Percentiles rank a stretch among this genome's conserved stretches.
Conservation (phyloP, 169 alveolate genomes). For the Plasmodium vinckei region DNA sequence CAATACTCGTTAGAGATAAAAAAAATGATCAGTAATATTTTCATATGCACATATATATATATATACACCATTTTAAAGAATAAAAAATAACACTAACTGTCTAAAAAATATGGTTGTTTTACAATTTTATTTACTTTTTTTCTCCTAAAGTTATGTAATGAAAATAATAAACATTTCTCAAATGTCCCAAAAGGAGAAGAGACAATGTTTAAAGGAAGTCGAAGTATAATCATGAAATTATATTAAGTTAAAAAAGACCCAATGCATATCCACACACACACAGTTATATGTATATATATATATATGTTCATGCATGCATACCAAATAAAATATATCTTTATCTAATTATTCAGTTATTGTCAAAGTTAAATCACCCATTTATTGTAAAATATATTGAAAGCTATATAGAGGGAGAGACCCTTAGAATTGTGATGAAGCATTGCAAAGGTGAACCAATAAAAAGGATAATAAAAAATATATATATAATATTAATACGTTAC, state of each 20-base stretch:
- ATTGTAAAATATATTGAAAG: constrained; percentile 91
- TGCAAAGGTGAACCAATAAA: constrained; percentile 89
- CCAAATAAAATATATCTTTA: not conserved
- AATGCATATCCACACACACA: not conserved
- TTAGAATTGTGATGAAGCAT: constrained; percentile 92
- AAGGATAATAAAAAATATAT: not conserved
- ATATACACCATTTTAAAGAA: too few species aligned
- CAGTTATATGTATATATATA: not conserved
- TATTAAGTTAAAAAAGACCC: not conserved
- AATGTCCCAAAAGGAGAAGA: constrained; percentile 79
- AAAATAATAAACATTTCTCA: constrained; percentile 82
- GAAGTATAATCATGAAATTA: constrained; percentile 64
- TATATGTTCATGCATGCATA: not conserved
- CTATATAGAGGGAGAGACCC: constrained; percentile 88
- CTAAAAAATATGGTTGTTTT: not conserved
- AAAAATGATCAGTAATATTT: constrained; percentile 78
- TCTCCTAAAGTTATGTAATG: constrained; percentile 76
- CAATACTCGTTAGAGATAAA: constrained; percentile 78
- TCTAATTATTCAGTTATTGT: constrained; percentile 71
- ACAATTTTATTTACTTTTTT: constrained; percentile 7
- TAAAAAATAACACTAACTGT: not conserved
- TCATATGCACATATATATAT: not conserved
- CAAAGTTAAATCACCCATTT: constrained; percentile 87
- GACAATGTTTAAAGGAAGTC: constrained; percentile 85
- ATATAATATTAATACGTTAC: not conserved